Conservation (phyloP, 176 grass and related monocot species). For the Oryza nivara region DNA sequence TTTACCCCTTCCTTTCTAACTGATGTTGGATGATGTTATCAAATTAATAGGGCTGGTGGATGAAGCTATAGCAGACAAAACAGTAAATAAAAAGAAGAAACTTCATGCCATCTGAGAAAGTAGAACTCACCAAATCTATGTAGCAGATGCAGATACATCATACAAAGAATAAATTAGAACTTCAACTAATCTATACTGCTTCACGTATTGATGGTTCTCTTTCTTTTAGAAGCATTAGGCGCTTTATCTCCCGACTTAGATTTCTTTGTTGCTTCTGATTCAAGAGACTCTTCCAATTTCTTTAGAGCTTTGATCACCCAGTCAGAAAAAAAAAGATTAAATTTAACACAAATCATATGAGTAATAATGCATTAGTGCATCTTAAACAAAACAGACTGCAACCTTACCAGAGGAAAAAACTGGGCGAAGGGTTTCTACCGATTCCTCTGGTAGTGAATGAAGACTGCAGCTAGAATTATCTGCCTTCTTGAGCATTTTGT, state of each 20-base stretch:
- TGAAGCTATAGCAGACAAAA: background rate
- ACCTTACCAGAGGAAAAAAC: slow-evolving; percentile 62
- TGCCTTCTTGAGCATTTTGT: slow-evolving; percentile 80
- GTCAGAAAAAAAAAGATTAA: slow-evolving; percentile 30
- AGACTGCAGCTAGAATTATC: slow-evolving; percentile 65
- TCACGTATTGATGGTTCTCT: slow-evolving; percentile 42
- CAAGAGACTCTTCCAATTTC: slow-evolving; percentile 68
- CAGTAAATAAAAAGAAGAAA: background rate
- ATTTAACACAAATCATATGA: slow-evolving; percentile 1
- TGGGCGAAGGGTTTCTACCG: slow-evolving; percentile 65
- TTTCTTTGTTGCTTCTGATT: slow-evolving; percentile 68
- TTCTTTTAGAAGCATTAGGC: slow-evolving; percentile 52
- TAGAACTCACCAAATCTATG: slow-evolving; percentile 29
- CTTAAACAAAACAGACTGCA: slow-evolving; percentile 4
- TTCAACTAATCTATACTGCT: slow-evolving; percentile 28
- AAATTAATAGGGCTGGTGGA: background rate
- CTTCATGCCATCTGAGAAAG: background rate
- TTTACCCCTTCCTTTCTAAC: background rate
- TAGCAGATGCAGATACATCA: slow-evolving; percentile 4
- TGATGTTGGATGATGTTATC: background rate
- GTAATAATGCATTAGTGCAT: slow-evolving; percentile 3
- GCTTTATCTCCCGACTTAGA: slow-evolving; percentile 47
- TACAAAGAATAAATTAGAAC: slow-evolving; percentile 3
- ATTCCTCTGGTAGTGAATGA: slow-evolving; percentile 58
- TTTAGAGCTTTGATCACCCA: slow-evolving; percentile 63